Conservation (phyloP, 208 protist species). For the Trypanosomatidae sp. region DNA sequence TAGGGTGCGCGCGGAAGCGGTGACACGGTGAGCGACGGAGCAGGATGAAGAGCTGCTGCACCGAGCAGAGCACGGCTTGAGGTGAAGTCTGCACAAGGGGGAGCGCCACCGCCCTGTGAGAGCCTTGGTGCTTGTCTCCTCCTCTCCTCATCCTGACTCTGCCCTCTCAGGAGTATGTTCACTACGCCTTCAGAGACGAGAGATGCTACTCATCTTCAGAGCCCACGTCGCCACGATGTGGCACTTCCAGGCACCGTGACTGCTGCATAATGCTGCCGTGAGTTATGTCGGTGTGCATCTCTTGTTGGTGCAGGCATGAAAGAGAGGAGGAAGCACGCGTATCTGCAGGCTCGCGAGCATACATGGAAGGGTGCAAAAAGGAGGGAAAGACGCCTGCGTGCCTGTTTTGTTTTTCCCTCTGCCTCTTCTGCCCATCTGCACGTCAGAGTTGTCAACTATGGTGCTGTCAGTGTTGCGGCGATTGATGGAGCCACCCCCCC, state of each 20-base stretch:
- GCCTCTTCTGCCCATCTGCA: not conserved
- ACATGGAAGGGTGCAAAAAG: not conserved
- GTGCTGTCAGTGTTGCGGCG: not conserved
- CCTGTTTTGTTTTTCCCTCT: not conserved
- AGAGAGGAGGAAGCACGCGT: not conserved
- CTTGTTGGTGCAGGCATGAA: not conserved
- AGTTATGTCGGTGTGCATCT: not conserved
- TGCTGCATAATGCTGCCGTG: not conserved
- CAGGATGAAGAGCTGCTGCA: slow-evolving; percentile 11
- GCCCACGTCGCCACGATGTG: not conserved
- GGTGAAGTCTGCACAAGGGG: not conserved
- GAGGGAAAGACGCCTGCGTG: not conserved
- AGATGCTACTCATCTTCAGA: not conserved
- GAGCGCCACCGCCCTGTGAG: not conserved
- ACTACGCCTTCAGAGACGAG: not conserved
- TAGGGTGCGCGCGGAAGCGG: slow-evolving; percentile 14
- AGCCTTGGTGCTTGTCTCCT: not conserved
- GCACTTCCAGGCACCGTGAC: not conserved
- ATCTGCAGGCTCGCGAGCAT: not conserved
- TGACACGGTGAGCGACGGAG: slow-evolving; percentile 9
- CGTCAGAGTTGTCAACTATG: not conserved
- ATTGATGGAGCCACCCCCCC: not conserved
- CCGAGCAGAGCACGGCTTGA: not conserved
- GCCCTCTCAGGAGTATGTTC: not conserved
- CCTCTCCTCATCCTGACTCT: not conserved